Conservation (phyloP, 345 rosid species). For the Reutealis trisperma region DNA sequence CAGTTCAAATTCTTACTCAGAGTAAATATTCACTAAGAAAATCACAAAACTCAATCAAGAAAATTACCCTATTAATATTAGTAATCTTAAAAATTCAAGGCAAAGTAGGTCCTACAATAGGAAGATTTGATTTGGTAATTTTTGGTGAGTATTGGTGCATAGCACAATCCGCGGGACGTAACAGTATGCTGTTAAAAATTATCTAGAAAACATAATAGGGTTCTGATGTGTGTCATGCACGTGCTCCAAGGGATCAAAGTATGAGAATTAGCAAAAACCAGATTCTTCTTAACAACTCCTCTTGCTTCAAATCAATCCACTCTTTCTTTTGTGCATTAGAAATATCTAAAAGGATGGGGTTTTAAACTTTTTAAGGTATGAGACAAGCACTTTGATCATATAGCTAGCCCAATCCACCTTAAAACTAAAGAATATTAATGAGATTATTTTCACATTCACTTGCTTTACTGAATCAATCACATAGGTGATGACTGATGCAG, state of each 20-base stretch:
- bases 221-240: neutral
- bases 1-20: neutral
- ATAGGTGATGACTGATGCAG: neutral
- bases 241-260: neutral
- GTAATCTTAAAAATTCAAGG: neutral
- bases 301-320: too few species aligned
- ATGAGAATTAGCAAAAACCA: neutral
- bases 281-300: neutral
- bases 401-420: neutral
- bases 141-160: too few species aligned
- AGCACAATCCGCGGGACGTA: too few species aligned
- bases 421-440: neutral
- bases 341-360: too few species aligned
- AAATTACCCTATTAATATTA: too few species aligned
- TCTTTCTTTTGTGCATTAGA: too few species aligned
- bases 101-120: neutral
- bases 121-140: neutral
- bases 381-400: too few species aligned
- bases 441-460: neutral
- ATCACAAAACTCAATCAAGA: neutral
- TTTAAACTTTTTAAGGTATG: too few species aligned
- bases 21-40: neutral
- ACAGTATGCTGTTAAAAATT: neutral
- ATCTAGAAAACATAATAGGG: neutral
- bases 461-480: neutral